Percentiles rank a stretch among this genome's conserved stretches.
These are phyloP conservation scores for Xylariaceae sp. DNA, from an alignment of 2,329 filamentous ascomycete species.

Conservation along the genomic window DNA sequence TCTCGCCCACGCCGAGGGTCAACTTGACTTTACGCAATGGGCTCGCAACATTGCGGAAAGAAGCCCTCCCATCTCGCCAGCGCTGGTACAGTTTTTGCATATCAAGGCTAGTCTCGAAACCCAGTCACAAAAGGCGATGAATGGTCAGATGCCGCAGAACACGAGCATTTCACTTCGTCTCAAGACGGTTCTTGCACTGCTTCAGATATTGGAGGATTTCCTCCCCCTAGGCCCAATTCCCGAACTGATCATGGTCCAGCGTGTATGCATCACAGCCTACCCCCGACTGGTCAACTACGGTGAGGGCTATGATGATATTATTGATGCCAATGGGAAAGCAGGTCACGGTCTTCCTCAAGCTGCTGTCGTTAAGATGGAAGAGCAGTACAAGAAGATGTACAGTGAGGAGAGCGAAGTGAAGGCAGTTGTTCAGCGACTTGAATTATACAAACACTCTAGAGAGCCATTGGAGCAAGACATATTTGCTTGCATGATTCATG, in stretches of 20 bases:
- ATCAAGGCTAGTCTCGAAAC: slow-evolving; percentile 82
- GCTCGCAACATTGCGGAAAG: slow-evolving; percentile 64
- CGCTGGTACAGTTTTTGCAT: slow-evolving; percentile 72
- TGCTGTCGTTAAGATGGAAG: slow-evolving; percentile 89
- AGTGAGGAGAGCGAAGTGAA: slow-evolving; percentile 81
- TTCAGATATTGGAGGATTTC: slow-evolving; percentile 73
- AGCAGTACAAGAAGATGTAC: slow-evolving; percentile 98
- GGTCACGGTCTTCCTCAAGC: slow-evolving; percentile 75
- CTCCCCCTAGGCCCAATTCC: slow-evolving; percentile 53
- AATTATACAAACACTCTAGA: slow-evolving; percentile 80
- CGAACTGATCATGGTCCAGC: slow-evolving; percentile 74
- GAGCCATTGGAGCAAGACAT: slow-evolving; percentile 85
- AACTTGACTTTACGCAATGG: slow-evolving; percentile 79
- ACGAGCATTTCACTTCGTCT: slow-evolving; percentile 73
- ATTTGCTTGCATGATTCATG: slow-evolving; percentile 98
- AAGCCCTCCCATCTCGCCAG: slow-evolving; percentile 60
- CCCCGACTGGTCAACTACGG: slow-evolving; percentile 95
- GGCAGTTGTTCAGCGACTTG: slow-evolving; percentile 77
- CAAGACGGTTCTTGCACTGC: slow-evolving; percentile 74
- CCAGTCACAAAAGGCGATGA: slow-evolving; percentile 64
- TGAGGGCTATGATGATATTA: slow-evolving; percentile 84
- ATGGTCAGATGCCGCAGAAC: slow-evolving; percentile 49
- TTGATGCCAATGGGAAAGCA: slow-evolving; percentile 75
- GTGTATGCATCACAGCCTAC: slow-evolving; percentile 85
- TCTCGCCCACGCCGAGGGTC: slow-evolving; percentile 72